Conservation (phyloP, 176 grass and related monocot genomes). For the Carex littledalei region DNA sequence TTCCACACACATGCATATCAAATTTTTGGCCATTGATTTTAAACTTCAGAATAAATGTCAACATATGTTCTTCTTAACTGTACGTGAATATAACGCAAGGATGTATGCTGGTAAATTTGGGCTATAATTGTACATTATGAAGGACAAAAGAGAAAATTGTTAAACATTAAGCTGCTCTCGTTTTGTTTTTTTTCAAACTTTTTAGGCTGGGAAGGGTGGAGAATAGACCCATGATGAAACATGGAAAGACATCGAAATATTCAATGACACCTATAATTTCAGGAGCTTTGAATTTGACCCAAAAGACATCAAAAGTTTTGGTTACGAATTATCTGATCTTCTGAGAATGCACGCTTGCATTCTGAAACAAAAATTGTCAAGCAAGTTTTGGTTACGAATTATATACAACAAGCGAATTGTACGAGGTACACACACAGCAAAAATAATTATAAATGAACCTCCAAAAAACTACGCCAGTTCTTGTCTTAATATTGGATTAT, state of each 20-base stretch:
- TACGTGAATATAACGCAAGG: not conserved
- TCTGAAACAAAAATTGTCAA: too few relatives aligned
- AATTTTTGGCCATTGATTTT: not conserved
- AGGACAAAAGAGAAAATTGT: not conserved
- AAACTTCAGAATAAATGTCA: not conserved
- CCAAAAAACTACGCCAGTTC: too few relatives aligned
- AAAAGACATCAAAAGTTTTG: too few relatives aligned
- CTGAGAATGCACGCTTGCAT: too few relatives aligned
- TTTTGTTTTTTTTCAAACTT: slow-evolving; percentile 29
- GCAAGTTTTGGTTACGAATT: too few relatives aligned
- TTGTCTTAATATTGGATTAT: too few relatives aligned
- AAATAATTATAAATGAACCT: too few relatives aligned
- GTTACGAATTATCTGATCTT: too few relatives aligned
- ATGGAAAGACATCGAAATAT: slow-evolving; percentile 81
- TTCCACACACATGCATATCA: not conserved
- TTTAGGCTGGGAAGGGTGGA: slow-evolving; percentile 97
- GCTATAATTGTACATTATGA: not conserved
- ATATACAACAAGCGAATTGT: too few relatives aligned
- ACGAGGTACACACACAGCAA: too few relatives aligned
- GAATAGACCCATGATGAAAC: slow-evolving; percentile 99
- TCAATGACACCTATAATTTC: slow-evolving; percentile 60
- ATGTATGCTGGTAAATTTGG: not conserved
- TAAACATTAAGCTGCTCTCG: slow-evolving; percentile 36
- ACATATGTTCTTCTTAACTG: not conserved
- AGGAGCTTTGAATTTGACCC: too few relatives aligned